These are phyloP conservation scores for Platanus orientalis DNA, from an alignment of 164 flowering plant species.

Conservation along the genomic window DNA sequence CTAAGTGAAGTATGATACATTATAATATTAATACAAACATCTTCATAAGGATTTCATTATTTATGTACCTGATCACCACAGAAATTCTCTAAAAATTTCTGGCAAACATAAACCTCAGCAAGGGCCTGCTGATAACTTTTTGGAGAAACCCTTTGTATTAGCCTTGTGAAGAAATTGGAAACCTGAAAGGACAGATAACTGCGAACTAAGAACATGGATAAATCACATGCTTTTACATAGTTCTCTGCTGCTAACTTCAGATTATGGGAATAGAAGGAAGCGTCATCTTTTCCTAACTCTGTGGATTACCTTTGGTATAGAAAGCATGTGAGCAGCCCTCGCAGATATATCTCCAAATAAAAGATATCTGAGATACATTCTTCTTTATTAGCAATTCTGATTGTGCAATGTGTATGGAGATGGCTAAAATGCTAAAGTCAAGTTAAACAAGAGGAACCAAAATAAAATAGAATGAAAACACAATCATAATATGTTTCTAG, in stretches of 20 bases:
- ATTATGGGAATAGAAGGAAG: neutral
- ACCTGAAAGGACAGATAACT: slow-evolving; percentile 43
- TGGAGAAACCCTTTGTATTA: slow-evolving; percentile 93
- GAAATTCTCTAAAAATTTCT: slow-evolving; percentile 87
- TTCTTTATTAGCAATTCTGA: slow-evolving; percentile 4
- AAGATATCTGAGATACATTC: slow-evolving; percentile 62
- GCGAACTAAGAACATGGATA: slow-evolving; percentile 2
- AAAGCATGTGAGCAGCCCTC: slow-evolving; percentile 83
- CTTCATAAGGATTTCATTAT: neutral
- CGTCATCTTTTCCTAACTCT: neutral
- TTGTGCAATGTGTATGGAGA: neutral
- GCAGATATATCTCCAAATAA: slow-evolving; percentile 79
- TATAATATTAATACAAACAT: neutral
- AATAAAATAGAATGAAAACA: neutral
- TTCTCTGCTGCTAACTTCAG: neutral
- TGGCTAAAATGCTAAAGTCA: neutral
- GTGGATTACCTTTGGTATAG: slow-evolving; percentile 63
- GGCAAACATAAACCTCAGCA: slow-evolving; percentile 80
- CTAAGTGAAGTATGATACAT: too few species aligned
- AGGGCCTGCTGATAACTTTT: slow-evolving; percentile 94
- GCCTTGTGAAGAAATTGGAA: slow-evolving; percentile 71
- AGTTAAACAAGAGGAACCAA: neutral
- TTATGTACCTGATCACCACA: slow-evolving; percentile 86
- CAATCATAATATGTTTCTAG: neutral
- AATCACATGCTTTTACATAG: neutral